Conservation (phyloP, 495 filamentous ascomycete genomes). For the Pyrenula massariospora region DNA sequence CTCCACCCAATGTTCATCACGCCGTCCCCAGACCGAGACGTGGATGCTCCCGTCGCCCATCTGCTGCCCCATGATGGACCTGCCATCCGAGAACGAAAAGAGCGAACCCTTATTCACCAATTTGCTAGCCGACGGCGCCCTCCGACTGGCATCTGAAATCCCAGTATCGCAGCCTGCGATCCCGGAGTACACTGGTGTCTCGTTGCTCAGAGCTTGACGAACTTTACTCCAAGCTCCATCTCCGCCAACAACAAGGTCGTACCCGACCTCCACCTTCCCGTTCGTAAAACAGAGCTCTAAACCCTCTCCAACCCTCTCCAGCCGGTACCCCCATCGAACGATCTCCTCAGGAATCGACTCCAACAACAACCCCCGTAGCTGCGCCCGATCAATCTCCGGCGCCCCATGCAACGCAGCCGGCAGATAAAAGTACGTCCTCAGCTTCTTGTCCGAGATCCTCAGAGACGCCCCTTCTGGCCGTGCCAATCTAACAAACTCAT, state of each 20-base stretch:
- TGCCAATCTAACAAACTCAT: conserved; percentile 28
- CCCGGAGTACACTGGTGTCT: conserved; percentile 37
- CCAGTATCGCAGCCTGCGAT: conserved; percentile 24
- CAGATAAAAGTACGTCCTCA: conserved; percentile 8
- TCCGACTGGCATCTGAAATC: conserved; percentile 16
- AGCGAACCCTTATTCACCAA: conserved; percentile 32
- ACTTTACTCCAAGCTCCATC: conserved; percentile 52
- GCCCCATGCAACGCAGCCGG: conserved; percentile 7
- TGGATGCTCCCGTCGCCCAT: conserved; percentile 31
- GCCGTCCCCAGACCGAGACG: conserved; percentile 15
- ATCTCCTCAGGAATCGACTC: conserved; percentile 20
- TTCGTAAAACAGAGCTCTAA: conserved; percentile 14
- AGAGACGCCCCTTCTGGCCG: conserved; percentile 32
- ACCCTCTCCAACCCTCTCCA: conserved; percentile 8
- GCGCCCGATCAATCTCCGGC: conserved; percentile 28
- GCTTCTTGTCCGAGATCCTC: conserved; percentile 8
- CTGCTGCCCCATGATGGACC: conserved; percentile 29
- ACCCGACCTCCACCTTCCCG: conserved; percentile 13
- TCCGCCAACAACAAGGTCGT: conserved; percentile 48
- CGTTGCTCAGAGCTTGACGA: conserved; percentile 31
- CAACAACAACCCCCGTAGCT: conserved; percentile 32
- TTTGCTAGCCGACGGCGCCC: conserved; percentile 19
- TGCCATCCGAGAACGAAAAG: conserved; percentile 27
- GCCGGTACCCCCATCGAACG: conserved; percentile 11
- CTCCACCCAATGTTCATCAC: conserved; percentile 25